Evolutionary conservation across 2,329 filamentous ascomycete species (phyloP).

Genomic region (Pseudogymnoascus sp.): DNA sequence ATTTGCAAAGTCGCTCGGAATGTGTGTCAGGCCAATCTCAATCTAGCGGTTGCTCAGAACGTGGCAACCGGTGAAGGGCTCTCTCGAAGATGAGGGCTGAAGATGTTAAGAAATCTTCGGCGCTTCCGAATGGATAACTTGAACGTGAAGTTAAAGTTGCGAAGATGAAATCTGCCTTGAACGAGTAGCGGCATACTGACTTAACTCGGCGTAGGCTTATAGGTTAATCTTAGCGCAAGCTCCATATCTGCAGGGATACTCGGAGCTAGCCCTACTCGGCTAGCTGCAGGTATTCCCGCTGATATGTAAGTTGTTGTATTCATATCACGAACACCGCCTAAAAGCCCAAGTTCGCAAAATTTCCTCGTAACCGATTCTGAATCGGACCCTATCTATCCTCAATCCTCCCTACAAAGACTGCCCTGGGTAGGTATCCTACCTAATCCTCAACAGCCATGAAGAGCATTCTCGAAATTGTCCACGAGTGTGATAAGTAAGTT

Average conservation of each 20-base stretch:
- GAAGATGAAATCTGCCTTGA: no score
- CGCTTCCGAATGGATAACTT: no score
- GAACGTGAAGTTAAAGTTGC: no score
- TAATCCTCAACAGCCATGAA: background rate
- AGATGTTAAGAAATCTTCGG: no score
- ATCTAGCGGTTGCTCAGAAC: no score
- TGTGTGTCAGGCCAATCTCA: no score
- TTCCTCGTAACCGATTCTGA: background rate
- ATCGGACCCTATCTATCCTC: background rate
- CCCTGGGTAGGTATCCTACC: background rate
- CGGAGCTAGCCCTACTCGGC: background rate
- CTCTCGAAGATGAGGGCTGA: no score
- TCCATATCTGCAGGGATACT: background rate
- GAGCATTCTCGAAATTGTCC: slow-evolving; percentile 32
- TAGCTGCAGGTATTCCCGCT: background rate
- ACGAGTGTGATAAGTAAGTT: slow-evolving; percentile 35
- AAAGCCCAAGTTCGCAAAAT: background rate
- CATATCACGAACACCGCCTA: background rate
- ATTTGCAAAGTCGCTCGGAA: no score
- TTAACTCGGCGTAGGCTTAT: background rate
- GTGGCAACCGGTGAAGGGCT: no score
- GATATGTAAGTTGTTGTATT: background rate
- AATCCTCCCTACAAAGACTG: background rate
- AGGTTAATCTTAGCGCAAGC: background rate
- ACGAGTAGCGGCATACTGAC: no score